Base-by-base conservation (phyloP, 805 yeast species). In the Candida nanaspora region DNA sequence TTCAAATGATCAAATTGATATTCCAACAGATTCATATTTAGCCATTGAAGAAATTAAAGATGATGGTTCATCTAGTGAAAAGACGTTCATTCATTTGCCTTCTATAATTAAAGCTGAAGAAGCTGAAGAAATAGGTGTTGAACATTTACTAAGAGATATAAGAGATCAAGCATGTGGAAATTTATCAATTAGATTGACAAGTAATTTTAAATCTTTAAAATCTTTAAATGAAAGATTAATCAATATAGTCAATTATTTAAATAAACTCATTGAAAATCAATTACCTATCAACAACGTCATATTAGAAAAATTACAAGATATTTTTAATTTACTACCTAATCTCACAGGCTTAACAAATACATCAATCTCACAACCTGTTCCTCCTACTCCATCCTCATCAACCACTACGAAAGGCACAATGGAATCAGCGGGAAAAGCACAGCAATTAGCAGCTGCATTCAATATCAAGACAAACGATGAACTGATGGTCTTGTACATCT, bases 81-180 rank as follows among this genome's bases (percentile, higher is more conserved):
- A 83, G 64, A 88, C 97, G 3, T 93, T 93, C 66, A 77, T 86
- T 36, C 98, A 93, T 62, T 79, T 91, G 25, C 96, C 98, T 10
- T 86, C 96, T 13, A 70, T 77, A 23, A 87, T 94, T 48, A 91
- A 86, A 59, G 99, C 99, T 3, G 98, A 93, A 59, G 99, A 93
- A 60, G 98, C 98, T 9, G 99, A 93, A 65, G 99, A 93, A 64
- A 93, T 93, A 51, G 99, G 98, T 46, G 99, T 93, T 13, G 99
- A 93, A 62, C 99, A 93, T 61, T 66, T 93, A 45, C 66, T 93
- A 45, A 80, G 98, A 56, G 98, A 93, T 56, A 87, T 88, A 20
- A 78, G 97, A 55, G 97, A 91, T 58, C 96, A 89, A 53, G 96
- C 98, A 9, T 94, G 96, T 13, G 98, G 98, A 9, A 82, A 82